These are phyloP conservation scores for Aspergillus sp. DNA, from an alignment of 2,329 filamentous ascomycete species.

Conservation along the genomic window DNA sequence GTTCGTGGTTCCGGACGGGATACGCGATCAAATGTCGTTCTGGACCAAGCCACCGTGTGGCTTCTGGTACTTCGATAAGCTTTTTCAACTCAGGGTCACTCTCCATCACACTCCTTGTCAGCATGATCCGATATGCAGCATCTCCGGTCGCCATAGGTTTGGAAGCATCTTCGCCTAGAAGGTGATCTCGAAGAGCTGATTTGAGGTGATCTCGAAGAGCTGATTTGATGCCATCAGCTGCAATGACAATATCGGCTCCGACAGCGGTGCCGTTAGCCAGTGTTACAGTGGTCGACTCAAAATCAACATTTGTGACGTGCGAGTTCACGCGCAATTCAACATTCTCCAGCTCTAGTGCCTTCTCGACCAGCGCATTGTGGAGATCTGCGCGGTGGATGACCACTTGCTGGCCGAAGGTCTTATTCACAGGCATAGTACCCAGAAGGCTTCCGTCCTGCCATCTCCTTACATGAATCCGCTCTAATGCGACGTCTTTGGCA, in stretches of 20 bases:
- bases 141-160: slow-evolving; percentile 61
- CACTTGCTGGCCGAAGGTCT: slow-evolving; percentile 39
- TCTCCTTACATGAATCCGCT: slow-evolving; percentile 41
- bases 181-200: slow-evolving; percentile 48
- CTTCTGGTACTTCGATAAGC: slow-evolving; percentile 69
- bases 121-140: slow-evolving; percentile 79
- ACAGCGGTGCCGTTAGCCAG: slow-evolving; percentile 33
- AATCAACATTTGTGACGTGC: slow-evolving; percentile 31
- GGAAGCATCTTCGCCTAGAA: slow-evolving; percentile 38
- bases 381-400: slow-evolving; percentile 44
- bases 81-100: slow-evolving; percentile 68
- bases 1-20: slow-evolving; percentile 68
- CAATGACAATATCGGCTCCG: slow-evolving; percentile 55
- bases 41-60: slow-evolving; percentile 76
- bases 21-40: slow-evolving; percentile 79
- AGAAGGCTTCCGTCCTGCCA: slow-evolving; percentile 41
- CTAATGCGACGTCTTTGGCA: slow-evolving; percentile 38
- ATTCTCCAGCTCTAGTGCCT: slow-evolving; percentile 33
- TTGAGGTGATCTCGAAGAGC: slow-evolving; percentile 52
- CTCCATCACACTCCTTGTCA: slow-evolving; percentile 69
- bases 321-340: slow-evolving; percentile 38
- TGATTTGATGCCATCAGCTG: slow-evolving; percentile 61
- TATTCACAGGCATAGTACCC: slow-evolving; percentile 40
- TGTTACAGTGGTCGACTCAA: slow-evolving; percentile 34
- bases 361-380: slow-evolving; percentile 38